Evolutionary conservation across 1,139 yeast species (phyloP).

Genomic region (Kurtzmaniella quercitrusa): DNA sequence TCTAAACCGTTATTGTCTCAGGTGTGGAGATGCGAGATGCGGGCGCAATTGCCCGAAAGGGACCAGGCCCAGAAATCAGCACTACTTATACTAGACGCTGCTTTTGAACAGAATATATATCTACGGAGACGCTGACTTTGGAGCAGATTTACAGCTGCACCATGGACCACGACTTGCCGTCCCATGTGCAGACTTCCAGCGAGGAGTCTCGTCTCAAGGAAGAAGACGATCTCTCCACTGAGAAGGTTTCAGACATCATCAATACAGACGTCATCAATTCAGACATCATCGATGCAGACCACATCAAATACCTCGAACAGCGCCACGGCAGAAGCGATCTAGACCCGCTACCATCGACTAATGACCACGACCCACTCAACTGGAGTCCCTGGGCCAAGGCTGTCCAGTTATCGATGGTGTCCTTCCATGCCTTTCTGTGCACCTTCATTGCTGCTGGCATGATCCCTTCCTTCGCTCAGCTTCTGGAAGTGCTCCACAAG

Average conservation of each 20-base stretch:
- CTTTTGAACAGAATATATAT: too few species aligned
- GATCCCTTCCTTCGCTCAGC: slow-evolving; percentile 15
- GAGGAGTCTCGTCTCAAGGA: not conserved
- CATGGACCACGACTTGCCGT: not conserved
- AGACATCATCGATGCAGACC: not conserved
- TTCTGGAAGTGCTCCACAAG: slow-evolving; percentile 10
- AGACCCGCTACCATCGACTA: slow-evolving; percentile 15
- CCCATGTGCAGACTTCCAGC: not conserved
- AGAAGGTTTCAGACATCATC: not conserved
- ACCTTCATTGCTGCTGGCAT: slow-evolving; percentile 20
- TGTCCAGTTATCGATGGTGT: slow-evolving; percentile 15
- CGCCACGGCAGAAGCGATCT: slow-evolving; percentile 16
- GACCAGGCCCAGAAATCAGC: not conserved
- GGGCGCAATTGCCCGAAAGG: not conserved
- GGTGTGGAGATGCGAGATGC: not conserved
- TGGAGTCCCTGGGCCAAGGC: slow-evolving; percentile 13
- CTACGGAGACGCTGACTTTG: too few species aligned
- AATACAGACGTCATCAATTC: not conserved
- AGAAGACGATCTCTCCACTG: not conserved
- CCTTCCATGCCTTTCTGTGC: slow-evolving; percentile 16
- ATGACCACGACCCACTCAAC: slow-evolving; percentile 17
- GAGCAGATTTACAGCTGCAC: not conserved
- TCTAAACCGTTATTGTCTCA: not conserved
- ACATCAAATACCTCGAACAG: slow-evolving; percentile 10
- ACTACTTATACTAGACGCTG: too few species aligned